phyloP scores from a whole-genome alignment of 1,139 yeast genomes.

The Pneumocystis jirovecii region DNA sequence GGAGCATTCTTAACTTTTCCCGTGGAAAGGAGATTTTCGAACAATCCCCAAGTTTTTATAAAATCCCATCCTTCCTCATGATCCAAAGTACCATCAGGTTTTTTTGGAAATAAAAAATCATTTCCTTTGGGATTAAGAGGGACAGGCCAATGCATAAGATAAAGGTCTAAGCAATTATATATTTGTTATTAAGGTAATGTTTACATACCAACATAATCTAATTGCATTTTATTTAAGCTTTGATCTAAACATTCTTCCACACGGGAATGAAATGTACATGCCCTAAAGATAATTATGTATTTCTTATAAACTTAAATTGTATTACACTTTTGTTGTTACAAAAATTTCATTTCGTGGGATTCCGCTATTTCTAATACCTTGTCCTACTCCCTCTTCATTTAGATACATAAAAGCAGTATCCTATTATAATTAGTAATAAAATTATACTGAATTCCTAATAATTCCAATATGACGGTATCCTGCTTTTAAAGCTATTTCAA shows the following conservation, averaged over 20 bases:
- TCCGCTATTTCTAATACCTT: constrained; percentile 40
- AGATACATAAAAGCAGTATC: constrained; percentile 13
- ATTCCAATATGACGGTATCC: constrained; percentile 55
- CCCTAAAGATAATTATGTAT: constrained; percentile 17
- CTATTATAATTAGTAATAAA: neutral
- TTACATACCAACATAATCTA: constrained; percentile 43
- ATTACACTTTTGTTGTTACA: constrained; percentile 54
- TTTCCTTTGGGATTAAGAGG: constrained; percentile 33
- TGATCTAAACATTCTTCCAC: constrained; percentile 45
- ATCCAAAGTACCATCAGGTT: constrained; percentile 27
- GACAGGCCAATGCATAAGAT: constrained; percentile 80
- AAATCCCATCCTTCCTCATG: constrained; percentile 20
- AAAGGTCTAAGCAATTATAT: constrained; percentile 36
- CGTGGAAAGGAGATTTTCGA: constrained; percentile 44
- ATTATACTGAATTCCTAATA: neutral
- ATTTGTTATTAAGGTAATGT: neutral
- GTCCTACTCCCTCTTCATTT: constrained; percentile 38
- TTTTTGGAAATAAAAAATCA: constrained; percentile 29
- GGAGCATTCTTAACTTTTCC: constrained; percentile 35
- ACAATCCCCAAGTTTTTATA: constrained; percentile 51
- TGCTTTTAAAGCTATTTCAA: constrained; percentile 42
- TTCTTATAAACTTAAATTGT: neutral
- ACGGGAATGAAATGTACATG: constrained; percentile 51
- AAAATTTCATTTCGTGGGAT: constrained; percentile 57
- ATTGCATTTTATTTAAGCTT: constrained; percentile 50